These are phyloP conservation scores for Aechmea fasciata DNA, from an alignment of 176 grass and related monocot species.

Conservation along the genomic window DNA sequence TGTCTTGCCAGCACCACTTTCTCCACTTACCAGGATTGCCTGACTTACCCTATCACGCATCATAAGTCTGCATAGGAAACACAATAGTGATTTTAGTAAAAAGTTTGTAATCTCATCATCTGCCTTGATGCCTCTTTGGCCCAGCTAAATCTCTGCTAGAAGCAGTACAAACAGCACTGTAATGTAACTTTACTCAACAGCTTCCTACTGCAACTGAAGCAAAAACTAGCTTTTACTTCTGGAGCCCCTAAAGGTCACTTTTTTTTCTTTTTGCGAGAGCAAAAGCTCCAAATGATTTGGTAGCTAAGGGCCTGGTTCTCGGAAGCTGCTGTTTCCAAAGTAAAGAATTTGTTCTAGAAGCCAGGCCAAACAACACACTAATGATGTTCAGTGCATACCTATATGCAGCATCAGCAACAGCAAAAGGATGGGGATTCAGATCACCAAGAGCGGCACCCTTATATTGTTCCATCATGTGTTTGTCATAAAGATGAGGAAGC, in stretches of 20 bases:
- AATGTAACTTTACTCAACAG: not conserved
- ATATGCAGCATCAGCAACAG: conserved; percentile 82
- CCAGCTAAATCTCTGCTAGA: no score
- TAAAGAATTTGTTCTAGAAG: no score
- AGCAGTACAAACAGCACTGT: no score
- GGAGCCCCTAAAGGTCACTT: no score
- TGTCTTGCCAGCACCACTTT: conserved; percentile 88
- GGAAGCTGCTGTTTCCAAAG: no score
- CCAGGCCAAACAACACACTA: no score
- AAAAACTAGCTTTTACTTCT: no score
- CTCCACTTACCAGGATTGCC: conserved; percentile 81
- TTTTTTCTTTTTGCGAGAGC: no score
- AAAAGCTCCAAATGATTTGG: no score
- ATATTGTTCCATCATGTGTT: conserved; percentile 97
- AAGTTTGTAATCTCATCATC: not conserved
- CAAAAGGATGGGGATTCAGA: conserved; percentile 90
- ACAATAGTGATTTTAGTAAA: conserved; percentile 1
- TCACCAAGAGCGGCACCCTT: conserved; percentile 85
- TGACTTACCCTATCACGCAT: conserved; percentile 57
- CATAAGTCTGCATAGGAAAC: conserved; percentile 52
- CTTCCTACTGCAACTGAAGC: not conserved
- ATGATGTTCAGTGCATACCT: conserved; percentile 31
- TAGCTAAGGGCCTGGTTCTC: no score
- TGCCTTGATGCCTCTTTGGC: no score
- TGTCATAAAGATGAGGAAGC: conserved; percentile 81